phyloP scores from a whole-genome alignment of 306 rosid genomes.

The Hippophae gyantsensis region DNA sequence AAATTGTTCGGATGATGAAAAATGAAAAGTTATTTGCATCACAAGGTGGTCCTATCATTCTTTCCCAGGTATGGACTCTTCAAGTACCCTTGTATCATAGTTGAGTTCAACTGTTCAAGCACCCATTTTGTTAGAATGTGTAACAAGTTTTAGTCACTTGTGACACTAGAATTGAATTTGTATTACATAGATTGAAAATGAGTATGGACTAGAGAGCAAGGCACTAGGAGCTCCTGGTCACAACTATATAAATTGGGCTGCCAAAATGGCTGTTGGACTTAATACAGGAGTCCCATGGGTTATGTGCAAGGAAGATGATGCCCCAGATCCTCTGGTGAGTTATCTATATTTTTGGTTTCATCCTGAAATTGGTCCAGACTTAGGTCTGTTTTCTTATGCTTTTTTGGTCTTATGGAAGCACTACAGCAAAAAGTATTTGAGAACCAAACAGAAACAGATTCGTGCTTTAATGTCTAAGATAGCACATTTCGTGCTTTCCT shows the following conservation, averaged over 20 bases:
- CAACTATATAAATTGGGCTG: slow-evolving; percentile 79
- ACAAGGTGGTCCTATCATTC: slow-evolving; percentile 93
- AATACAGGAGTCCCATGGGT: slow-evolving; percentile 95
- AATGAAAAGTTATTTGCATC: slow-evolving; percentile 71
- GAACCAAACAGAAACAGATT: too few relatives aligned
- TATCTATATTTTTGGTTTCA: not conserved
- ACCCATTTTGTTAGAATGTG: not conserved
- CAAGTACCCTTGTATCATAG: slow-evolving; percentile 4
- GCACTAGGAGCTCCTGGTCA: slow-evolving; percentile 66
- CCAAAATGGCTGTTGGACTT: slow-evolving; percentile 85
- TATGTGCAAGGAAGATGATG: slow-evolving; percentile 98
- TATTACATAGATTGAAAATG: slow-evolving; percentile 69
- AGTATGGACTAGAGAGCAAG: slow-evolving; percentile 61
- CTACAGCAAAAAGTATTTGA: too few relatives aligned
- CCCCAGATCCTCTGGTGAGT: slow-evolving; percentile 88
- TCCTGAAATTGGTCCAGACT: not conserved
- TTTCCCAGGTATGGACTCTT: slow-evolving; percentile 61
- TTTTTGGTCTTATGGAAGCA: not conserved
- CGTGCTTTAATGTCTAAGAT: too few relatives aligned
- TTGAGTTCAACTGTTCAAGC: not conserved
- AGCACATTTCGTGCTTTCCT: too few relatives aligned
- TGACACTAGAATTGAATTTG: too few relatives aligned
- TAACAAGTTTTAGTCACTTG: slow-evolving; percentile 3
- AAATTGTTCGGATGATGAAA: slow-evolving; percentile 89
- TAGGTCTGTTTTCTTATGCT: not conserved